A percentile compares a stretch with the other conserved stretches of the same genome.
Evolutionary conservation across 805 yeast genomes (phyloP).

Genomic region (Teunomyces tritomae): DNA sequence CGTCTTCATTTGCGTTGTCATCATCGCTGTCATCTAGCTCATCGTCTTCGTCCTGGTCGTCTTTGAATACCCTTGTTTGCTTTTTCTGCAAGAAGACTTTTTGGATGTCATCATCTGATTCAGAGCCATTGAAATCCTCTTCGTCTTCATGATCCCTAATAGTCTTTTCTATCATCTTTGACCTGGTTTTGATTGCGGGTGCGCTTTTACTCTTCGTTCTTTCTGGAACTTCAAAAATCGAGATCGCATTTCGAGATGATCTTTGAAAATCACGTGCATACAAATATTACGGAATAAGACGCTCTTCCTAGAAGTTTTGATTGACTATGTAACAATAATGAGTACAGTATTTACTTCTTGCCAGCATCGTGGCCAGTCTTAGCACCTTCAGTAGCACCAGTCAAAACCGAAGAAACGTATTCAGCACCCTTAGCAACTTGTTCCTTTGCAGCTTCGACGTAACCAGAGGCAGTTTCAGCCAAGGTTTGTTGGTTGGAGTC

Average conservation of each 20-base stretch:
- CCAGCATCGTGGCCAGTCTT: conserved; percentile 27
- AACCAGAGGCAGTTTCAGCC: conserved; percentile 43
- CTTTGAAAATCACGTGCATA: too few species aligned
- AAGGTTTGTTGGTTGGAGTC: conserved; percentile 23
- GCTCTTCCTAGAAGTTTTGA: background rate
- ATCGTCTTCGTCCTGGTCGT: conserved; percentile 11
- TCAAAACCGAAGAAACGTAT: conserved; percentile 50
- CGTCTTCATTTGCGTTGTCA: conserved; percentile 11
- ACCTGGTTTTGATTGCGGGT: too few species aligned
- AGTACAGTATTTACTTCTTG: conserved; percentile 16
- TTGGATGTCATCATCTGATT: conserved; percentile 5
- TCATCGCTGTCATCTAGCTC: conserved; percentile 14
- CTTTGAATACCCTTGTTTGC: background rate
- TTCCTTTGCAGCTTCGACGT: conserved; percentile 56
- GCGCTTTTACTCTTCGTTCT: too few species aligned
- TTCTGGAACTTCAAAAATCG: too few species aligned
- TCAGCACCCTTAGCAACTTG: conserved; percentile 54
- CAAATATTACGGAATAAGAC: background rate
- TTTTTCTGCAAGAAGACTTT: conserved; percentile 2
- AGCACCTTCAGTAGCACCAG: conserved; percentile 61
- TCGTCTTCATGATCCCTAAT: background rate
- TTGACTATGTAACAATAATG: background rate
- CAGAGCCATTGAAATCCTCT: conserved; percentile 8
- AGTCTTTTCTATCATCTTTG: background rate
- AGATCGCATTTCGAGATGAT: too few species aligned